Evolutionary conservation across 2,329 filamentous ascomycete species (phyloP), one percentile per base, ranked within the genome.

Genomic region (Lomentospora prolificans): DNA sequence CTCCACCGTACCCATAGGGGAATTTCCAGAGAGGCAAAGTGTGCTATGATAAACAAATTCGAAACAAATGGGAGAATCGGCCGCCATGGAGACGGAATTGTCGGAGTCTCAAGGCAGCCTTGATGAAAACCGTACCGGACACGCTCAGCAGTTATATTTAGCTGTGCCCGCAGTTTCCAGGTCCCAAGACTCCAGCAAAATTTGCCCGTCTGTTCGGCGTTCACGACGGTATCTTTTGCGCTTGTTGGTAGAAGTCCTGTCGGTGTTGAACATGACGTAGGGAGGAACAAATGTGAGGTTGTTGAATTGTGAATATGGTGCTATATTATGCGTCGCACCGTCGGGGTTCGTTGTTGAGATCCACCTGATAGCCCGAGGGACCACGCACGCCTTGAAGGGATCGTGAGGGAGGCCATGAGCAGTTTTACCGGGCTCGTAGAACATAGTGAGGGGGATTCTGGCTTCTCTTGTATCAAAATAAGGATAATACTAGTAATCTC

Each of bases 251-350:
- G 72, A 66, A 0, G 75, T 79, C 63, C 82, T 77, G 66, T 84
- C 84, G 2, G 77, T 74, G 31, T 70, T 71, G 72, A 85, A 84
- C 75, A 84, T 80, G 27, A 84, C 75, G 62, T 81, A 82, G 0
- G 81, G 81, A 0, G 80, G 81, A 63, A 82, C 79, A 66, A 82
- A 84, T 30, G 78, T 82, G 0, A 84, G 72, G 60, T 84, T 84
- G 65, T 78, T 82, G 72, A 84, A 84, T 66, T 84, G 81, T 0
- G 70, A 76, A 67, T 80, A 84, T 0, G 81, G 81, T 0, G 80
- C 81, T 2, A 84, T 73, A 60, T 84, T 84, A 63, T 77, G 70
- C 51, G 67, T 44, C 5, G 27, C 33, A 6, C 24, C 63, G 57
- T 75, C 74, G 14, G 66, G 63, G n/a, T 74, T 76, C 57, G 74